phyloP scores from a whole-genome alignment of 352 stramenopile species.

The Thalassiosira livingstoniorum region DNA sequence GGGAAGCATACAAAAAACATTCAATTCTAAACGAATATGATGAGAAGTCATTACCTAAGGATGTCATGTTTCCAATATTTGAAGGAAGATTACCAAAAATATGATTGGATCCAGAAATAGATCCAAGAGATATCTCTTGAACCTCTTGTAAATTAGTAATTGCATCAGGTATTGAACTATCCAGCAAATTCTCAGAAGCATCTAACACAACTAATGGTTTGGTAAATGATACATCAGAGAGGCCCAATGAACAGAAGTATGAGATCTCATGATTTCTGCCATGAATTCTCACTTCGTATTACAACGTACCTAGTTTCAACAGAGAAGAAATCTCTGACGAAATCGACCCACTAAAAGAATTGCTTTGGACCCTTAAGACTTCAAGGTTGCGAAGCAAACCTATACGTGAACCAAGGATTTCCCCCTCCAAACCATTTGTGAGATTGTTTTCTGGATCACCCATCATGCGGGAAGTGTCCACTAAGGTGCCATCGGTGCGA shows the following conservation, averaged over 20 bases:
- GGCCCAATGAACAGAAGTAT: background rate
- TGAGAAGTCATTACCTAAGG: conserved; percentile 19
- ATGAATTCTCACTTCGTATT: background rate
- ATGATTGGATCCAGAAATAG: conserved; percentile 50
- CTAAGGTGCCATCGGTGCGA: conserved; percentile 21
- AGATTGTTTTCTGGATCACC: conserved; percentile 4
- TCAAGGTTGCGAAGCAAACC: conserved; percentile 8
- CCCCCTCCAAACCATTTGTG: conserved; percentile 14
- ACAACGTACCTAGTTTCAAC: conserved; percentile 13
- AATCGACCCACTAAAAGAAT: conserved; percentile 42
- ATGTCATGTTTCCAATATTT: conserved; percentile 33
- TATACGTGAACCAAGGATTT: conserved; percentile 18
- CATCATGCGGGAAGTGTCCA: conserved; percentile 7
- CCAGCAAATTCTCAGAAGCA: conserved; percentile 28
- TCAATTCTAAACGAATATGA: background rate
- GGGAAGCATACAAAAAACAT: background rate
- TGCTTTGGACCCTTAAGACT: conserved; percentile 9
- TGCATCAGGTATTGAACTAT: conserved; percentile 49
- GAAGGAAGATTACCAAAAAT: conserved; percentile 32
- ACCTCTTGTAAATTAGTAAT: conserved; percentile 50
- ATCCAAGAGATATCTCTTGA: conserved; percentile 42
- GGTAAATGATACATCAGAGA: background rate
- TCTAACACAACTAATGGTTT: background rate
- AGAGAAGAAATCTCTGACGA: conserved; percentile 34
- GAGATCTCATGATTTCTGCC: background rate